These are phyloP conservation scores for Murraya koenigii DNA, from an alignment of 345 rosid species.

Conservation along the genomic window DNA sequence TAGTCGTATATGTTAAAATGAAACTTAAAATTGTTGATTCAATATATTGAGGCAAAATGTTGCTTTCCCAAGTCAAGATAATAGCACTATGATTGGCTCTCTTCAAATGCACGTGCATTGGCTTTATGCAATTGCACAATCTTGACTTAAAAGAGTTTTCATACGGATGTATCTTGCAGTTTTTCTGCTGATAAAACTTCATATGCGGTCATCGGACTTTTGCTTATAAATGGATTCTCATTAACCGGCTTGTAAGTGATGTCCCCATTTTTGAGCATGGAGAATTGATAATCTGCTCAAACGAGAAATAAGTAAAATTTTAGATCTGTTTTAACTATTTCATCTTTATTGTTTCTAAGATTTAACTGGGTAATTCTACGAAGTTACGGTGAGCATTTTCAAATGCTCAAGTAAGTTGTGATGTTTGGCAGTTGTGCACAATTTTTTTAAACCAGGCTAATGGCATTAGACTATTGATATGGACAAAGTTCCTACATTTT, in stretches of 20 bases:
- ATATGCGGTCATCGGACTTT: neutral
- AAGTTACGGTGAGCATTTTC: neutral
- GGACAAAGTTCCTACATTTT: neutral
- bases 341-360: neutral
- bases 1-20: neutral
- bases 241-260: neutral
- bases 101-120: neutral
- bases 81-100: slow-evolving; percentile 9
- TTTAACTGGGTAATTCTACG: neutral
- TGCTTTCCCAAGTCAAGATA: slow-evolving; percentile 4
- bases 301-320: neutral
- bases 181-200: neutral
- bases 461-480: neutral
- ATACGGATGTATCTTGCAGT: neutral
- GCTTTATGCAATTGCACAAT: neutral
- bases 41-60: slow-evolving; percentile 4
- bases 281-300: neutral
- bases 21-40: neutral
- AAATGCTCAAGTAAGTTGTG: neutral
- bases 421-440: neutral
- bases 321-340: neutral
- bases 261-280: neutral
- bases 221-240: neutral
- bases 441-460: neutral
- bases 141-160: neutral